Conservation (phyloP, 2,329 filamentous ascomycete species). For the Eurotiales sp. region DNA sequence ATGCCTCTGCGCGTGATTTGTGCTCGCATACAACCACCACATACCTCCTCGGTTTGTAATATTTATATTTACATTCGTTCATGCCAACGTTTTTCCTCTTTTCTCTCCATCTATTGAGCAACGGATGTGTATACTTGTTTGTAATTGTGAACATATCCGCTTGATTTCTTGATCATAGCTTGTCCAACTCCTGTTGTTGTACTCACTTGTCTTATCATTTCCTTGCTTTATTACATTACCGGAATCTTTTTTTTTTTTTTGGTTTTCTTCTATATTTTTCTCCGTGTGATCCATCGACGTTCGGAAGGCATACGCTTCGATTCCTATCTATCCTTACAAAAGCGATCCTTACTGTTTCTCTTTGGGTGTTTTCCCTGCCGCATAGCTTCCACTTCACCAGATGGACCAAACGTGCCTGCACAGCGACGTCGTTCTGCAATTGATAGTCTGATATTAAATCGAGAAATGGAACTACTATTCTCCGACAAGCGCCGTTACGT, state of each 20-base stretch:
- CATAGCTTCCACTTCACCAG: no score
- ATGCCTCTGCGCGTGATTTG: background rate
- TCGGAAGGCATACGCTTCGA: conserved; percentile 5
- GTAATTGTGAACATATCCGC: conserved; percentile 13
- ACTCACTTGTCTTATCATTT: no score
- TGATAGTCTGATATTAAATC: no score
- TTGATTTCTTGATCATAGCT: background rate
- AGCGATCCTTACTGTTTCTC: conserved; percentile 17
- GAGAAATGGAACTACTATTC: no score
- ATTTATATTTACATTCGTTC: conserved; percentile 6
- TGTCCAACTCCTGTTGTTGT: no score
- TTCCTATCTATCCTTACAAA: conserved; percentile 19
- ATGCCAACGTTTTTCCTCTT: conserved; percentile 9
- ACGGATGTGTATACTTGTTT: conserved; percentile 8
- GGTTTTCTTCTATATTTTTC: conserved; percentile 4
- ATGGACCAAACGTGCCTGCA: no score
- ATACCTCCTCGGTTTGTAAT: background rate
- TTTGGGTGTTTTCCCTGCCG: background rate
- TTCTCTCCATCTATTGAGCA: conserved; percentile 14
- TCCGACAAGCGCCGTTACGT: no score
- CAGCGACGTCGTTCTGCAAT: no score
- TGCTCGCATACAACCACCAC: conserved; percentile 1
- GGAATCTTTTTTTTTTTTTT: no score
- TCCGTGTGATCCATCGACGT: conserved; percentile 20
- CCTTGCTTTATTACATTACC: no score